Evolutionary conservation across 2,329 filamentous ascomycete species (phyloP).

Genomic region (Lachnum nothofagi): DNA sequence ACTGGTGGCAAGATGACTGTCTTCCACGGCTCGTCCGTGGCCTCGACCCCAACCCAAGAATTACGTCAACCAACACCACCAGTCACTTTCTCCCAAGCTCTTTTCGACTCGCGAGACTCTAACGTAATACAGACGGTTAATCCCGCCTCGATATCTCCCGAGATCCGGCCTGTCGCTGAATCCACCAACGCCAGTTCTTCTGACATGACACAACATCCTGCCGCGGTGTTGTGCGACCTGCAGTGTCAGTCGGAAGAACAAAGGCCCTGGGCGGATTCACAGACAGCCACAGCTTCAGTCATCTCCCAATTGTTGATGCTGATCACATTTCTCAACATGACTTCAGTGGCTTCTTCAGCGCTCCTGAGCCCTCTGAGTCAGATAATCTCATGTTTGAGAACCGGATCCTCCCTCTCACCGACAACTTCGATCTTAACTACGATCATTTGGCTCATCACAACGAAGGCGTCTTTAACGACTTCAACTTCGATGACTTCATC

Average conservation of each 20-base stretch:
- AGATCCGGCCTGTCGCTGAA: constrained; percentile 49
- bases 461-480: constrained; percentile 47
- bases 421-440: constrained; percentile 60
- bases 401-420: constrained; percentile 69
- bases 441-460: constrained; percentile 62
- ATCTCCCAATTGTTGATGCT: constrained; percentile 46
- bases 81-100: constrained; percentile 53
- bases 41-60: constrained; percentile 41
- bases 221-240: constrained; percentile 99
- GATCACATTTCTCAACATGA: constrained; percentile 59
- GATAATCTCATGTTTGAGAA: constrained; percentile 73
- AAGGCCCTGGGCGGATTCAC: constrained; percentile 31
- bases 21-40: constrained; percentile 41
- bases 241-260: constrained; percentile 86
- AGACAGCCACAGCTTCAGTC: constrained; percentile 21
- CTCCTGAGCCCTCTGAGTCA: constrained; percentile 63
- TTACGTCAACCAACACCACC: constrained; percentile 31
- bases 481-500: constrained; percentile 49
- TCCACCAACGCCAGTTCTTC: constrained; percentile 40
- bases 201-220: constrained; percentile 99
- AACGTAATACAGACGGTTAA: constrained; percentile 48
- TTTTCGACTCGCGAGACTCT: constrained; percentile 47
- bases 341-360: constrained; percentile 65
- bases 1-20: constrained; percentile 25
- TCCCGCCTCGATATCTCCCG: constrained; percentile 56